phyloP scores from a whole-genome alignment of 129 eudicot genomes.

The Artemisia annua region DNA sequence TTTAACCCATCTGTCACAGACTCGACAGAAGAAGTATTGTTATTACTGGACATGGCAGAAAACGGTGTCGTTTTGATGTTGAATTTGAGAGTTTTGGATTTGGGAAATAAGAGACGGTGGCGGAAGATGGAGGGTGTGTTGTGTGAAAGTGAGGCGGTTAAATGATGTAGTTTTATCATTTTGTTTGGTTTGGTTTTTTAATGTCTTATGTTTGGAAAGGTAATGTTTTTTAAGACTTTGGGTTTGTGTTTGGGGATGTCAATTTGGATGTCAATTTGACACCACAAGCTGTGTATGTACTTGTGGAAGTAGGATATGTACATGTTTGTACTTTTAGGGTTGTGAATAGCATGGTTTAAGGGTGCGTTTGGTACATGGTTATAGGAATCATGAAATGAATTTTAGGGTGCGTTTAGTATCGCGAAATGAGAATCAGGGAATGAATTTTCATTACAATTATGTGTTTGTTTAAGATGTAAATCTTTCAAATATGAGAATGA shows the following conservation, averaged over 20 bases:
- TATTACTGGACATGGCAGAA: constrained; percentile 42
- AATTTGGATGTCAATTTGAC: neutral
- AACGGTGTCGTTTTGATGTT: constrained; percentile 16
- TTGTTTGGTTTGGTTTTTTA: neutral
- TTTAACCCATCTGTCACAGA: constrained; percentile 56
- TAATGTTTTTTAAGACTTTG: too few species aligned
- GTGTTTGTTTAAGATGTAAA: too few species aligned
- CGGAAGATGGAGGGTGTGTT: constrained; percentile 39
- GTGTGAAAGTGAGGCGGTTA: constrained; percentile 54
- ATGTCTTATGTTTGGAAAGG: too few species aligned
- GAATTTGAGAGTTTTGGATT: constrained; percentile 23
- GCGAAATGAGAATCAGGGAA: too few species aligned
- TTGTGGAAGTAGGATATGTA: neutral
- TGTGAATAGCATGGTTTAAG: too few species aligned
- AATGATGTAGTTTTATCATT: constrained; percentile 49
- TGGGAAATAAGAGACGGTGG: constrained; percentile 30
- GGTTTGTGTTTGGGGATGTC: constrained; percentile 14
- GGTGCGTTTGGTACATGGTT: too few species aligned
- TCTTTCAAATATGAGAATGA: too few species aligned
- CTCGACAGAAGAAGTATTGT: constrained; percentile 35
- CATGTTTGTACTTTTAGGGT: neutral
- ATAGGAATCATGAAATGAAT: too few species aligned
- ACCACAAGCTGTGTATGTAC: constrained; percentile 7
- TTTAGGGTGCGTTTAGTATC: too few species aligned
- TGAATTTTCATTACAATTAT: too few species aligned